Base-by-base conservation (phyloP, 2,329 filamentous ascomycete species). In the Emmonsia crescens region DNA sequence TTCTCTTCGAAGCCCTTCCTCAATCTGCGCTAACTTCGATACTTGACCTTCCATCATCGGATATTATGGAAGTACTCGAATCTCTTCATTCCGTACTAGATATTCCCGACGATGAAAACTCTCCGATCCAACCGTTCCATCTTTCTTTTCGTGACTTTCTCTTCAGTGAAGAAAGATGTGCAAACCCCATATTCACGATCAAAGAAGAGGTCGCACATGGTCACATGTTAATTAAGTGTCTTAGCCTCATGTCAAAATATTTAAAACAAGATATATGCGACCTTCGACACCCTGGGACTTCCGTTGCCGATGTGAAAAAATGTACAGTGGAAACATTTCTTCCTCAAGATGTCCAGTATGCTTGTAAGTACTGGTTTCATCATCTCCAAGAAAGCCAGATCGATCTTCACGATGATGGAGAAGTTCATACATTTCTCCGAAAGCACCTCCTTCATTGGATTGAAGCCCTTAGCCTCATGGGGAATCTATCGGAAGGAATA, bases 101-200 rank as follows among this genome's bases (percentile, higher is more conserved):
- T 56, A 51, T 71, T 44, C 64, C 68, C 1, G 33, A 40, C 12
- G 61, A 66, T 21, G 29, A 49, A 19, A 19, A 60, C 38, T n/a
- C n/a, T 8, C 66, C 67, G 29, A 59, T 72, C 24, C 58, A 65
- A 46, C 54, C 67, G 24, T 62, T 70, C 10, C 70, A 71, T 60
- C 42, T 64, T n/a, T 71, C 69, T 8, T 71, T 71, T 61, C 63
- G 64, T 5, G 69, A 70, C 42, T 71, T 69, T 58, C 64, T 71
- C 19, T 52, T 71, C 27, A 62, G 66, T 40, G 55, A 33, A 21
- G n/a, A 48, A 42, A 56, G 33, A 19, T 57, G 60, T 42, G 38
- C 42, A 48, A 48, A 63, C 10, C 56, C 57, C 4, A 14, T 21
- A n/a, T 68, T 69, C 58, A 54, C 44, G 44, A 61, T 69, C 29